phyloP scores from a whole-genome alignment of 306 rosid species.

The Casuarina cunninghamiana region DNA sequence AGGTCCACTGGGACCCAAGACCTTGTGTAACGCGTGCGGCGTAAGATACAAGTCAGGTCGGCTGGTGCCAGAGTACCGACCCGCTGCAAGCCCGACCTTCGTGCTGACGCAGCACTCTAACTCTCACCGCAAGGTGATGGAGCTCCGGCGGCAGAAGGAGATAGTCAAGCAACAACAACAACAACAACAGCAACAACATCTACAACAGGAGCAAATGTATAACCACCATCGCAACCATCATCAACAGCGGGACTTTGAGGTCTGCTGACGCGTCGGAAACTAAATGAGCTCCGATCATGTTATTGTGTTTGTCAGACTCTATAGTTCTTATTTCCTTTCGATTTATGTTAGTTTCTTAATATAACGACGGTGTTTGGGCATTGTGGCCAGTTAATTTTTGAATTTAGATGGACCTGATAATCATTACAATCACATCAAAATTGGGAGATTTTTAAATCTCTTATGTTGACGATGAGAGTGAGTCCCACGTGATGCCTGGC shows the following conservation, averaged over 20 bases:
- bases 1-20: constrained; percentile 69
- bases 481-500: constrained; percentile 34
- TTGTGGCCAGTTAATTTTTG: too few relatives aligned
- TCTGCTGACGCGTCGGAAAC: constrained; percentile 31
- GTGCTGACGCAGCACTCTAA: constrained; percentile 66
- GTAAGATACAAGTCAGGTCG: constrained; percentile 67
- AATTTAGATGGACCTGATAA: too few relatives aligned
- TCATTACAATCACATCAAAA: too few relatives aligned
- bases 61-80: constrained; percentile 63
- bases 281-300: background rate
- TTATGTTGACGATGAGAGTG: background rate
- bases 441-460: too few relatives aligned
- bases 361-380: background rate
- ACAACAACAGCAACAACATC: constrained; percentile 15
- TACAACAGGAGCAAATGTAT: constrained; percentile 2
- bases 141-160: constrained; percentile 57
- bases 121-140: constrained; percentile 68
- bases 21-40: constrained; percentile 71
- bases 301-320: constrained; percentile 1
- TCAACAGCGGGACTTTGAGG: constrained; percentile 28
- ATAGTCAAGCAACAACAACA: constrained; percentile 4
- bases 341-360: background rate
- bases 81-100: constrained; percentile 65
- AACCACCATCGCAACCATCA: constrained; percentile 23
- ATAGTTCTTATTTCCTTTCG: background rate